Conservation (phyloP, 352 stramenopile species). For the Thalassiosira delicatula region DNA sequence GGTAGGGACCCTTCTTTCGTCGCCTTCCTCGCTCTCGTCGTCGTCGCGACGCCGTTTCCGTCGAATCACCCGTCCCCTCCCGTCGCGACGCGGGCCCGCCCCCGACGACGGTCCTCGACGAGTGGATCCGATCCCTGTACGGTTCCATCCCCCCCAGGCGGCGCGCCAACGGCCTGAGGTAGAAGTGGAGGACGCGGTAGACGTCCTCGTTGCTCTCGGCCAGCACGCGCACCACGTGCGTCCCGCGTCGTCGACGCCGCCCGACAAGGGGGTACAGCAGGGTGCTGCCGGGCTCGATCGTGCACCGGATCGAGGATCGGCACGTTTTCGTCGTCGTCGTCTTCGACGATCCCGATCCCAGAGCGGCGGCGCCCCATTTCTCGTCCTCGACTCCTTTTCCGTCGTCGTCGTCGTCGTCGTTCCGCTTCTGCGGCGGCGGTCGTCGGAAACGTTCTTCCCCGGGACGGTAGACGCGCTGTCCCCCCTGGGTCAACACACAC, state of each 20-base stretch:
- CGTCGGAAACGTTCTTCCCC: slow-evolving; percentile 47
- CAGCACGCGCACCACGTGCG: slow-evolving; percentile 69
- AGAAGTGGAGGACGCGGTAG: slow-evolving; percentile 78
- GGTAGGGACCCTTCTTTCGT: slow-evolving; percentile 23
- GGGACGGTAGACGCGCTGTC: slow-evolving; percentile 70
- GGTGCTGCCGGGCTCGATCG: slow-evolving; percentile 59
- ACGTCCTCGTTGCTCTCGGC: slow-evolving; percentile 79
- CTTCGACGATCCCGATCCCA: too few species aligned
- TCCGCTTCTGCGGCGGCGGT: too few species aligned
- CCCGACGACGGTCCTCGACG: slow-evolving; percentile 46
- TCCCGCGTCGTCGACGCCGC: too few species aligned
- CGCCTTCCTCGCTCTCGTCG: background rate
- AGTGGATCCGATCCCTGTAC: slow-evolving; percentile 81
- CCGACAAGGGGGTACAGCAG: slow-evolving; percentile 71
- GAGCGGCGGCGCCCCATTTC: too few species aligned
- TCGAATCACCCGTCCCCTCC: slow-evolving; percentile 7
- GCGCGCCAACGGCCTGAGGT: slow-evolving; percentile 58
- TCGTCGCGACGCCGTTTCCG: background rate
- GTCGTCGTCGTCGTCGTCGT: too few species aligned
- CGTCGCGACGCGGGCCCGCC: background rate
- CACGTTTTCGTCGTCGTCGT: slow-evolving; percentile 32
- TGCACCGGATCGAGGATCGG: slow-evolving; percentile 59
- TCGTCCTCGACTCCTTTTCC: too few species aligned
- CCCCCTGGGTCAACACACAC: slow-evolving; percentile 74
- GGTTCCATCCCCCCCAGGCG: slow-evolving; percentile 71